Evolutionary conservation across 164 flowering plant genomes (phyloP).

Genomic region (Chloranthus sessilifolius): DNA sequence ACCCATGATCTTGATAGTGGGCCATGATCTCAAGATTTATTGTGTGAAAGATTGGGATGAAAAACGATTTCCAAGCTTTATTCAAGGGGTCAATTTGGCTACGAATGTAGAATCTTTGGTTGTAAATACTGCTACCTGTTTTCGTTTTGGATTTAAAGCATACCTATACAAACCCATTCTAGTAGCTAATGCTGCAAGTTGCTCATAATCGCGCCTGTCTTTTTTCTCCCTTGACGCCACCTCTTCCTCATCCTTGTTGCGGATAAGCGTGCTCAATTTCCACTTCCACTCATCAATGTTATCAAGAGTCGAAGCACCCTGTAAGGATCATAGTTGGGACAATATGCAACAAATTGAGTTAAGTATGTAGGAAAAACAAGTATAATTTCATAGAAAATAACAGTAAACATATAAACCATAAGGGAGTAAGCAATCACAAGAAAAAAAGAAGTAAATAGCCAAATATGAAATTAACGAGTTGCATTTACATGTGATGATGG

Average conservation of each 20-base stretch:
- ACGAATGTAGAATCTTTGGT: no score
- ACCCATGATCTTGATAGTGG: no score
- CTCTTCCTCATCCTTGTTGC: slow-evolving; percentile 63
- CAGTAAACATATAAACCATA: background rate
- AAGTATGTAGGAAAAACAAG: background rate
- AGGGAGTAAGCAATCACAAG: background rate
- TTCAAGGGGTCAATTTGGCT: no score
- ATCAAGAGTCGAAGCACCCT: slow-evolving; percentile 47
- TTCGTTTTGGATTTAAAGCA: background rate
- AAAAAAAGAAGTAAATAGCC: background rate
- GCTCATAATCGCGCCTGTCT: slow-evolving; percentile 71
- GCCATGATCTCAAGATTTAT: no score
- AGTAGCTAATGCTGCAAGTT: slow-evolving; percentile 70
- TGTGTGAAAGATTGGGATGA: no score
- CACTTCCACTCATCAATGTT: slow-evolving; percentile 63
- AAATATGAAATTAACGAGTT: no score
- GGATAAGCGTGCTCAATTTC: slow-evolving; percentile 57
- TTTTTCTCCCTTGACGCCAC: slow-evolving; percentile 81
- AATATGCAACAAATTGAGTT: background rate
- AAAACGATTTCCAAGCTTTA: no score
- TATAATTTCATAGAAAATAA: background rate
- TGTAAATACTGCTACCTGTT: no score
- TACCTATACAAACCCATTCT: slow-evolving; percentile 91
- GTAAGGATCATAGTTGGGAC: slow-evolving; percentile 8
- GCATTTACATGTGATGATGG: no score